A percentile compares a stretch with the other conserved stretches of the same genome.
Conservation (phyloP, 23 red algal species). For the Cyanidiococcus yangmingshanensis region DNA sequence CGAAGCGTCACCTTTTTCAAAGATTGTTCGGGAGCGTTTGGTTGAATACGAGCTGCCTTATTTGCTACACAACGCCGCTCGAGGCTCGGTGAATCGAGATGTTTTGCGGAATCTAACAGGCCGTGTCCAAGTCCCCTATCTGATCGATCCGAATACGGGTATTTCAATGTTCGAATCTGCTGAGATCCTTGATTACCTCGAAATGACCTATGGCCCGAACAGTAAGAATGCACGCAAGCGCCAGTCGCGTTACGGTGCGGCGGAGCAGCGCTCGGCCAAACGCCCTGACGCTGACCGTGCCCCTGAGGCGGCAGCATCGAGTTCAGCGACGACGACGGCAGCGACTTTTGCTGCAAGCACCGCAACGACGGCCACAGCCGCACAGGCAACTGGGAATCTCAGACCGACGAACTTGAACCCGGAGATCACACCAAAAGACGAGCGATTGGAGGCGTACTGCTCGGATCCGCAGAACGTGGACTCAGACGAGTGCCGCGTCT, state of each 20-base stretch:
- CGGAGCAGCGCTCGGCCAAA: constrained; percentile 2
- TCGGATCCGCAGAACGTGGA: constrained; percentile 40
- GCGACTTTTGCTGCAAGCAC: constrained; percentile 17
- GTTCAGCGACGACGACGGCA: constrained; percentile 3
- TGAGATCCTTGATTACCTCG: constrained; percentile 78
- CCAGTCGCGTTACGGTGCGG: constrained; percentile 18
- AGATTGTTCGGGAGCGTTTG: constrained; percentile 59
- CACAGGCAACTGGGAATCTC: constrained; percentile 6
- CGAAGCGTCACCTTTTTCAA: constrained; percentile 68
- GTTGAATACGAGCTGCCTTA: constrained; percentile 73
- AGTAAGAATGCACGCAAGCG: constrained; percentile 19
- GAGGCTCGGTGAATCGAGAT: constrained; percentile 53
- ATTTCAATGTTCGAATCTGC: constrained; percentile 83
- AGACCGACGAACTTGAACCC: constrained; percentile 18
- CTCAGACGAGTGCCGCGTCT: constrained; percentile 63
- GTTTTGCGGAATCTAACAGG: constrained; percentile 42
- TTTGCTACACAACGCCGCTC: constrained; percentile 49
- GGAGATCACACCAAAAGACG: constrained; percentile 31
- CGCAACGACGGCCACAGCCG: constrained; percentile 27
- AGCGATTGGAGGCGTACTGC: constrained; percentile 56
- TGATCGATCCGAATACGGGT: constrained; percentile 76
- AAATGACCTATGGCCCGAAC: constrained; percentile 45
- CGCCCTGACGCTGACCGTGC: neutral
- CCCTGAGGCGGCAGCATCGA: neutral
- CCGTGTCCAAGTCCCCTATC: constrained; percentile 84